Evolutionary conservation across 2,329 filamentous ascomycete genomes (phyloP), one percentile per base, ranked within the genome.

Genomic region (Fusarium mundagurra): DNA sequence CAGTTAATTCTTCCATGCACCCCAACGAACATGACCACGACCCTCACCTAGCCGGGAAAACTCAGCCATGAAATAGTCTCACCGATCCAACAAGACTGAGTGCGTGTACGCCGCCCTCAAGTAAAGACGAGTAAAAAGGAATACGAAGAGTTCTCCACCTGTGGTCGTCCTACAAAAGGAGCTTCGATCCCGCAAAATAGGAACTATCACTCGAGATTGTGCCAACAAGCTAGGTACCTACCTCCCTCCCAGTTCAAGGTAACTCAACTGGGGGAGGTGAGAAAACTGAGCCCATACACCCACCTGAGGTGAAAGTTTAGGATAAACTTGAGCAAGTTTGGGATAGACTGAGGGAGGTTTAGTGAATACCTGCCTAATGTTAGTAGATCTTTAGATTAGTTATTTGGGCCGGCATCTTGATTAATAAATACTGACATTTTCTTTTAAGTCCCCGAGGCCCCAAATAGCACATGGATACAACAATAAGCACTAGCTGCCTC

Each of bases 1-100:
- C 67, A 45, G 61, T 24, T 69, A 69, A 55, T 69, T 76, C 74
- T 58, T 77, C 69, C 39, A 68, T 57, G 31, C 16, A 33, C 72
- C 74, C 38, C 75, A 76, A 41, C 72, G 74, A 31, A 76, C 74
- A 48, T 63, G 71, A 16, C 53, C 68, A 27, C 61, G 68, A 14
- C 63, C 73, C 27, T 66, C 68, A 13, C 60, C 58, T 43, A 53
- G 60, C 36, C 43, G 60, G 18, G 67, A 63, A 27, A 45, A 33
- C 18, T 70, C 66, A 45, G 67, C 27, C 71, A 74, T 74, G 31
- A 48, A 55, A 8, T n/a, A 34, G 48, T 60, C 24, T 27, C n/a
- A 45, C 22, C 33, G 20, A 57, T 14, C 18, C 17, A 36, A 20
- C 18, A 10, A 27, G 44, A 45, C 16, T 36, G 45, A 43, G 39